Percentiles rank a stretch among this genome's conserved stretches.
phyloP scores from a whole-genome alignment of 805 yeast genomes.

The Candida insectalens region DNA sequence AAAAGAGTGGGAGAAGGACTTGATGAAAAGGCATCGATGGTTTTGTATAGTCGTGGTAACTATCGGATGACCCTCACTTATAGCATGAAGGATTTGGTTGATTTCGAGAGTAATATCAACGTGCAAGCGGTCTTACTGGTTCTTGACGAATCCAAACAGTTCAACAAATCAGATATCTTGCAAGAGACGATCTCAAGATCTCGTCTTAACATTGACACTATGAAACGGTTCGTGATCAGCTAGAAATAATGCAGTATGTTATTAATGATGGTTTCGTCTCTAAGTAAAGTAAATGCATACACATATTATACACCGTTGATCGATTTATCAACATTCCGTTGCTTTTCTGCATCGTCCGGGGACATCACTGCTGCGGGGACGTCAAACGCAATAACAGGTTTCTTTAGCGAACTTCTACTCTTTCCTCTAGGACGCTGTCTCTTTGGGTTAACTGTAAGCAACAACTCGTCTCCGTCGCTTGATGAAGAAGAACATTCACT shows the following conservation, averaged over 20 bases:
- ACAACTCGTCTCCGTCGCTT: slow-evolving; percentile 9
- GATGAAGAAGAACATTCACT: slow-evolving; percentile 1
- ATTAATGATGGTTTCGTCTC: no score
- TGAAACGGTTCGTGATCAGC: slow-evolving; percentile 1
- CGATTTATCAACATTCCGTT: background rate
- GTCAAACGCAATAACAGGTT: background rate
- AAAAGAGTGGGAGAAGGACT: background rate
- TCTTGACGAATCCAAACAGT: background rate
- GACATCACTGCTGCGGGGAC: background rate
- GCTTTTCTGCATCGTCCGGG: background rate
- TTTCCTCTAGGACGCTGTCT: background rate
- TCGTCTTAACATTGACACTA: background rate
- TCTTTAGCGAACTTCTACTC: background rate
- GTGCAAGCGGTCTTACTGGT: slow-evolving; percentile 1
- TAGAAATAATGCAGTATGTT: background rate
- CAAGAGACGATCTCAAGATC: background rate
- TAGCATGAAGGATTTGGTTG: slow-evolving; percentile 4
- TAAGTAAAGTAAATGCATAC: no score
- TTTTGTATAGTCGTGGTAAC: slow-evolving; percentile 1
- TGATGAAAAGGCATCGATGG: background rate
- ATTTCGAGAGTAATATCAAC: slow-evolving; percentile 4
- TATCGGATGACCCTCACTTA: slow-evolving; percentile 7
- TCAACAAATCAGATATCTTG: background rate
- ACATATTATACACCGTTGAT: no score
- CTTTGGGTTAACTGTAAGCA: slow-evolving; percentile 9